These are phyloP conservation scores for Allodekkera sacchari DNA, from an alignment of 805 yeast genomes.

Conservation along the genomic window DNA sequence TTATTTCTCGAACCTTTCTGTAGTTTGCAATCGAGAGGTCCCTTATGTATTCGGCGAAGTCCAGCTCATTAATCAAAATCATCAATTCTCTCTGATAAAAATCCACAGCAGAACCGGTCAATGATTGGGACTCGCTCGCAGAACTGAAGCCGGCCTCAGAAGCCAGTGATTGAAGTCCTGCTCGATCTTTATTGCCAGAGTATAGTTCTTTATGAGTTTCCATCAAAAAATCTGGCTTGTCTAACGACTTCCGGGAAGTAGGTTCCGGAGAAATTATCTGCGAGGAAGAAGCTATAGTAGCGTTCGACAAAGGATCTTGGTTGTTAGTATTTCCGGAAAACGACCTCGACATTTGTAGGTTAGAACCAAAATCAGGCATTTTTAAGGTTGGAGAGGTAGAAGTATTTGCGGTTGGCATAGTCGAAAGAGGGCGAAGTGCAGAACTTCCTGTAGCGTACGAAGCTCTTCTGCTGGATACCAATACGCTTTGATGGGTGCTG, in stretches of 20 bases:
- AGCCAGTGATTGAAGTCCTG: not conserved
- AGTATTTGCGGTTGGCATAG: too few species aligned
- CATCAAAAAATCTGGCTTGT: too few species aligned
- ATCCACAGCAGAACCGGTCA: conserved; percentile 16
- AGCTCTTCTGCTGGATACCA: not conserved
- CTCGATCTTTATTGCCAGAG: not conserved
- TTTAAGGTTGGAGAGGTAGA: not conserved
- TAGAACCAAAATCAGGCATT: not conserved
- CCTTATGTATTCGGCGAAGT: conserved; percentile 47
- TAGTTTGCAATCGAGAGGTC: conserved; percentile 23
- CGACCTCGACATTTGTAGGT: not conserved
- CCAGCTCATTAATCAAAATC: conserved; percentile 50
- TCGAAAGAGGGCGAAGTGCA: too few species aligned
- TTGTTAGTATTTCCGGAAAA: not conserved
- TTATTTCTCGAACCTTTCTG: conserved; percentile 24
- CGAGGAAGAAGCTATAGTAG: not conserved
- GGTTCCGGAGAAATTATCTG: too few species aligned
- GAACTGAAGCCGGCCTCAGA: not conserved
- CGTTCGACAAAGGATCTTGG: conserved; percentile 1
- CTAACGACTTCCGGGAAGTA: too few species aligned
- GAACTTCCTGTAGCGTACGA: too few species aligned
- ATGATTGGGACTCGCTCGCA: not conserved
- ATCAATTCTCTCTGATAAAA: conserved; percentile 53
- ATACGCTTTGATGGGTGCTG: not conserved
- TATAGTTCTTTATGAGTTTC: conserved; percentile 1